Evolutionary conservation across 345 rosid genomes (phyloP).

Genomic region (Sonneratia caseolaris): DNA sequence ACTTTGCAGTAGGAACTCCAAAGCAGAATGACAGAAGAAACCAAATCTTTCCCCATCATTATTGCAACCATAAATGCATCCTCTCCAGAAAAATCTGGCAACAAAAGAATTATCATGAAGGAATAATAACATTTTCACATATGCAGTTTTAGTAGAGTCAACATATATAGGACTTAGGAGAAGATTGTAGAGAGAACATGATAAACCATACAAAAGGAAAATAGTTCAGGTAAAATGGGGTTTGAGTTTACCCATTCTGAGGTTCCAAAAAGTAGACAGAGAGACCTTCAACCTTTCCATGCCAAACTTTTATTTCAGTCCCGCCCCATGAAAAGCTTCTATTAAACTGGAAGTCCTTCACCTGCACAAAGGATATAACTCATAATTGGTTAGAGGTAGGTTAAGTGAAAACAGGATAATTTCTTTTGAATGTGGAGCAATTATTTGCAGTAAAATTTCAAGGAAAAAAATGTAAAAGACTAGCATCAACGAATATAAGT

Average conservation of each 20-base stretch:
- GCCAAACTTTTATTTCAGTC: slow-evolving; percentile 85
- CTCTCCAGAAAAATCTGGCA: slow-evolving; percentile 55
- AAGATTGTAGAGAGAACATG: background rate
- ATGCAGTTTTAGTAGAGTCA: background rate
- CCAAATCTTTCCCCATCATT: slow-evolving; percentile 83
- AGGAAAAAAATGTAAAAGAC: background rate
- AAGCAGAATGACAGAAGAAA: slow-evolving; percentile 93
- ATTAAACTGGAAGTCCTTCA: slow-evolving; percentile 50
- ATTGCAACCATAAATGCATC: slow-evolving; percentile 67
- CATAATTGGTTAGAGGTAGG: slow-evolving; percentile 4
- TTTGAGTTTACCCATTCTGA: slow-evolving; percentile 56
- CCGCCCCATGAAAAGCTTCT: slow-evolving; percentile 77
- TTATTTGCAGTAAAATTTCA: background rate
- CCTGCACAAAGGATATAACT: slow-evolving; percentile 27
- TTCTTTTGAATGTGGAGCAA: background rate
- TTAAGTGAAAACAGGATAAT: background rate
- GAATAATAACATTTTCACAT: background rate
- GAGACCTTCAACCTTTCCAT: slow-evolving; percentile 84
- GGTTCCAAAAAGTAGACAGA: slow-evolving; percentile 88
- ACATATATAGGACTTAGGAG: background rate
- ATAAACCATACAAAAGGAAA: background rate
- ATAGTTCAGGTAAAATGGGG: background rate
- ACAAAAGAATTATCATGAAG: background rate
- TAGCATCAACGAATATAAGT: background rate
- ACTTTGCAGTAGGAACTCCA: slow-evolving; percentile 76